Base-by-base conservation (phyloP, 805 yeast species). In the Starmerella vitae region DNA sequence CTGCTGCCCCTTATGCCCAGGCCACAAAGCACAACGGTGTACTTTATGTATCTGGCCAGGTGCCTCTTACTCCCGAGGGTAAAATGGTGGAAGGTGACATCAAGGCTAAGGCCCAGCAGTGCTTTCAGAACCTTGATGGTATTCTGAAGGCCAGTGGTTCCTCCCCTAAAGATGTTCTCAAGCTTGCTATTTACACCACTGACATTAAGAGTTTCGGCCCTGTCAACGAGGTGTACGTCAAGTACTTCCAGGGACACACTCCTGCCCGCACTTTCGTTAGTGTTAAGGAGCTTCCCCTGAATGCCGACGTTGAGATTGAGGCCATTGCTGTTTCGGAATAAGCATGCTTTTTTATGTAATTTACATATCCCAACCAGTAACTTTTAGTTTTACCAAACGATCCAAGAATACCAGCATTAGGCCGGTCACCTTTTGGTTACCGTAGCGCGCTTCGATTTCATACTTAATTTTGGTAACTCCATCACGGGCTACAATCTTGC, bases 241-340 rank as follows among this genome's bases (percentile, higher is more conserved):
- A 62, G 55, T 60, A 53, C 50, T 54, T 60, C 43, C 43, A 51
- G 34, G 53, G 49, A 37, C 62, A 57, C 53, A 50, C 52, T 35
- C 97, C 98, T 32, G 97, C 97, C 29, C 83, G 98, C 72, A 82
- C 96, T 2, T 91, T 96, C 69, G 93, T 91, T 53, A 96, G 96
- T 33, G 97, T 86, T 47, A 78, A 76, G 63, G 76, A 74, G 47
- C 76, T 91, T 53, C 98, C 98, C 45, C 72, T 91, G 61, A 84
- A 84, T 45, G 83, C 76, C 45, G 81, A 74, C 46, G 62, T 84
- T 53, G 98, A 91, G 68, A 72, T 91, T 65, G 98, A 88, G 67
- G 86, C 80, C 46, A 67, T 91, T 64, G 98, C 97, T 44, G 66
- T 29, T 24, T 8, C 29, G 5, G 13, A 19, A 22, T 4, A 31